A percentile compares a stretch with the other conserved stretches of the same genome.
phyloP scores from a whole-genome alignment of 768 basidiomycete genomes.

The Amyloporia xantha region DNA sequence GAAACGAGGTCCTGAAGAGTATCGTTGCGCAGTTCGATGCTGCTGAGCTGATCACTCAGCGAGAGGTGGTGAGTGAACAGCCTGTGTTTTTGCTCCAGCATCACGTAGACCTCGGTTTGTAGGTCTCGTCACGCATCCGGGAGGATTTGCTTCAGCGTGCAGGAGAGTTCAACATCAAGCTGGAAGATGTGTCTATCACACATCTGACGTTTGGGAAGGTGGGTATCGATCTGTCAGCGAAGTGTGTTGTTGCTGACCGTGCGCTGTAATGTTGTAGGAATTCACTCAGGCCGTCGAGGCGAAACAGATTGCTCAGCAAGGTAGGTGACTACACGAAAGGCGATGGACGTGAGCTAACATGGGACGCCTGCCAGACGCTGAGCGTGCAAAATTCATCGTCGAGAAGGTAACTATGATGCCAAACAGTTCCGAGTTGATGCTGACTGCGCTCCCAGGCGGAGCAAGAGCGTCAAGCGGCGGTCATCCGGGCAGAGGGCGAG shows the following conservation, averaged over 20 bases:
- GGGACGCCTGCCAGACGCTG: no score
- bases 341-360: no score
- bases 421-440: background rate
- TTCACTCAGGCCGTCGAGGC: constrained; percentile 98
- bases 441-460: constrained; percentile 59
- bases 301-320: constrained; percentile 99
- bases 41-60: constrained; percentile 92
- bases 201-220: constrained; percentile 87
- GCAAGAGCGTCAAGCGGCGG: constrained; percentile 97
- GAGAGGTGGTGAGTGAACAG: constrained; percentile 74
- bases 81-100: background rate
- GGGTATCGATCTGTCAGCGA: constrained; percentile 8
- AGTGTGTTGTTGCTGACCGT: constrained; percentile 3
- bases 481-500: constrained; percentile 97
- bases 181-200: constrained; percentile 97
- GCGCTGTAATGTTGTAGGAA: constrained; percentile 44
- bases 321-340: no score
- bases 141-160: constrained; percentile 90
- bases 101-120: background rate
- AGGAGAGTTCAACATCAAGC: constrained; percentile 88
- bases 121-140: constrained; percentile 90
- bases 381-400: constrained; percentile 97
- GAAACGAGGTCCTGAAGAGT: constrained; percentile 95
- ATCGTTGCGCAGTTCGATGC: constrained; percentile 99
- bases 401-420: constrained; percentile 68